Base-by-base conservation (phyloP, 139 green algal species). In the Astrephomene gubernaculifera region DNA sequence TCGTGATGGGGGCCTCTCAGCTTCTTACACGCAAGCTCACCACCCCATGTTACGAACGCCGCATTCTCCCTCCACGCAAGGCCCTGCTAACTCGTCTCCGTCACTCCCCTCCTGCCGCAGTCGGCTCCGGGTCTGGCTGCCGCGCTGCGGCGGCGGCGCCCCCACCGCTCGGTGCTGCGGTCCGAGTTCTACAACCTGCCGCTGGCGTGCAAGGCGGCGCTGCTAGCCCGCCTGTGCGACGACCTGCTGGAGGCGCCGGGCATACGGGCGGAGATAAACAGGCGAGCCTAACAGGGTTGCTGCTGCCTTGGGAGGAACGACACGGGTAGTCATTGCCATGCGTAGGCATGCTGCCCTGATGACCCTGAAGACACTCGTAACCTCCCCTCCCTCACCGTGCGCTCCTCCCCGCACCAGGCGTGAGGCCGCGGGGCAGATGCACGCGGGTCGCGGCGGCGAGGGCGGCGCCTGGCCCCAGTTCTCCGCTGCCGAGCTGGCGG, bases 231-330 rank as follows among this genome's bases (percentile, higher is more conserved):
- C 4, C 82, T 96, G 81, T 89, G 81, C 27, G 88, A 94, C 54
- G 72, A 92, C 71, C 76, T 95, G 71, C 86, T 96, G 79, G 92
- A 96, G 38, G 81, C 81, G 36, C 64, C 76, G 4, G 81, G 81
- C 43, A 87, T 96, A 8, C 87, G 92, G 21, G 61, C 68, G 25
- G 94, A 96, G 89, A 92, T 97, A n/a, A 91, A 95, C 72, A 86
- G 86, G 80, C 90, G 92, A 29, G 45, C 57, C 9, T 21, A 21
- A 25, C 57, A 65, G 21, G 22, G 21, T 8, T 35, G 14, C 57
- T n/a, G n/a, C n/a, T n/a, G n/a, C n/a, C n/a, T n/a, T n/a, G n/a
- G n/a, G n/a, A n/a, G n/a, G n/a, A n/a, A n/a, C n/a, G n/a, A n/a
- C n/a, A n/a, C n/a, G n/a, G n/a, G n/a, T n/a, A n/a, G n/a, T n/a